Evolutionary conservation across 1,139 yeast genomes (phyloP).

Genomic region (Yamadazyma oceani): DNA sequence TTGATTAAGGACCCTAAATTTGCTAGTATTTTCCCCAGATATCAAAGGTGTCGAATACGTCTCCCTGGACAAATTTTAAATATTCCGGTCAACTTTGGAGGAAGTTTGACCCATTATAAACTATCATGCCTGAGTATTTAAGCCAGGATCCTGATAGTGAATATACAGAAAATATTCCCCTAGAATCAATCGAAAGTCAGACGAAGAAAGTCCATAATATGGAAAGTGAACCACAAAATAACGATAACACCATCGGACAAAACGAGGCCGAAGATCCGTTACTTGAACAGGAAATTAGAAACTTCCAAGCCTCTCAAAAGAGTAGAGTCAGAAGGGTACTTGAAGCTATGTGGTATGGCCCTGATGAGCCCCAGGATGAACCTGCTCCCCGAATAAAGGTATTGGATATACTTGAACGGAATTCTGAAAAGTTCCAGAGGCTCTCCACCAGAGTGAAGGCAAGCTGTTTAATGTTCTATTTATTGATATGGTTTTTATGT

Average conservation of each 20-base stretch:
- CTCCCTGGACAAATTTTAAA: too few relatives aligned
- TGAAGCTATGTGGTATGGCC: conserved; percentile 50
- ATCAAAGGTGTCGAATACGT: too few relatives aligned
- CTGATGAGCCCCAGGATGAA: conserved; percentile 45
- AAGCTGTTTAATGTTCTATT: conserved; percentile 36
- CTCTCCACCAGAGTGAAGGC: conserved; percentile 38
- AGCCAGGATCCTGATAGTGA: too few relatives aligned
- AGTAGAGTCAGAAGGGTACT: conserved; percentile 6
- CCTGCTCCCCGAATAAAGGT: conserved; percentile 36
- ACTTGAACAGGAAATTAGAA: conserved; percentile 9
- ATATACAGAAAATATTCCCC: conserved; percentile 3
- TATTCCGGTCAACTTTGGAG: too few relatives aligned
- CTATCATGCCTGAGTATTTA: too few relatives aligned
- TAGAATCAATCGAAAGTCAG: conserved; percentile 1
- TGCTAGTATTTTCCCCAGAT: too few relatives aligned
- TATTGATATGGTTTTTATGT: conserved; percentile 33
- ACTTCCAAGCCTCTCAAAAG: conserved; percentile 4
- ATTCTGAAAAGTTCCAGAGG: not conserved
- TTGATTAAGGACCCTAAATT: too few relatives aligned
- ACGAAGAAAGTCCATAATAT: too few relatives aligned
- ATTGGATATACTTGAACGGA: conserved; percentile 33
- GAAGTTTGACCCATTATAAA: too few relatives aligned
- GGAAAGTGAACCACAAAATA: too few relatives aligned
- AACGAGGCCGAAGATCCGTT: conserved; percentile 5
- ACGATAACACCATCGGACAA: not conserved